Evolutionary conservation across 2,329 filamentous ascomycete genomes (phyloP).

Genomic region (Drechslera avenae): DNA sequence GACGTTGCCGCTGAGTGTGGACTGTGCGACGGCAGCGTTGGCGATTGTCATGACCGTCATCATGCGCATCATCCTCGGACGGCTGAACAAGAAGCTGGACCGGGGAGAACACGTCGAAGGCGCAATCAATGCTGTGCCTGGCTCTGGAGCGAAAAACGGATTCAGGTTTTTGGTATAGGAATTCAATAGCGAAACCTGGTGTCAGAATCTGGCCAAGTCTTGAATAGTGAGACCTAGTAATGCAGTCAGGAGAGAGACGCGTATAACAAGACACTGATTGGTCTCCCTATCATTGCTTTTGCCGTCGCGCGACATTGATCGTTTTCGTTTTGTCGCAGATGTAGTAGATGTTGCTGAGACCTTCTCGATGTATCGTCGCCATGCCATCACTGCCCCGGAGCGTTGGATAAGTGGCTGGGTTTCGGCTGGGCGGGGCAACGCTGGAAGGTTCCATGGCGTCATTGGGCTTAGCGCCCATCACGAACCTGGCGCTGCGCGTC

Average conservation of each 20-base stretch:
- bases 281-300: conserved; percentile 8
- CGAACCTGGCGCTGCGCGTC: conserved; percentile 17
- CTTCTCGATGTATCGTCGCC: no score
- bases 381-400: no score
- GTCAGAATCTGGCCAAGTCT: not conserved
- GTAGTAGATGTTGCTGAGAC: not conserved
- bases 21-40: conserved; percentile 67
- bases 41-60: conserved; percentile 67
- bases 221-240: no score
- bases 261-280: not conserved
- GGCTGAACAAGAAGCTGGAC: conserved; percentile 73
- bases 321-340: no score
- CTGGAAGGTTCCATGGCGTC: conserved; percentile 32
- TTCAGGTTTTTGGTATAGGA: conserved; percentile 68
- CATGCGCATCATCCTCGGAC: conserved; percentile 66
- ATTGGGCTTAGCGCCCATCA: conserved; percentile 14
- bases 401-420: conserved; percentile 2
- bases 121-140: conserved; percentile 61
- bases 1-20: conserved; percentile 69
- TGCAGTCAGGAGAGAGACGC: not conserved
- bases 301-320: no score
- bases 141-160: conserved; percentile 62
- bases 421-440: conserved; percentile 4
- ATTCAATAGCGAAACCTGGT: not conserved
- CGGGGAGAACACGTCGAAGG: conserved; percentile 62